A percentile compares a stretch with the other conserved stretches of the same genome.
Evolutionary conservation across 2,329 filamentous ascomycete species (phyloP).

Genomic region (Calonectria henricotiae): DNA sequence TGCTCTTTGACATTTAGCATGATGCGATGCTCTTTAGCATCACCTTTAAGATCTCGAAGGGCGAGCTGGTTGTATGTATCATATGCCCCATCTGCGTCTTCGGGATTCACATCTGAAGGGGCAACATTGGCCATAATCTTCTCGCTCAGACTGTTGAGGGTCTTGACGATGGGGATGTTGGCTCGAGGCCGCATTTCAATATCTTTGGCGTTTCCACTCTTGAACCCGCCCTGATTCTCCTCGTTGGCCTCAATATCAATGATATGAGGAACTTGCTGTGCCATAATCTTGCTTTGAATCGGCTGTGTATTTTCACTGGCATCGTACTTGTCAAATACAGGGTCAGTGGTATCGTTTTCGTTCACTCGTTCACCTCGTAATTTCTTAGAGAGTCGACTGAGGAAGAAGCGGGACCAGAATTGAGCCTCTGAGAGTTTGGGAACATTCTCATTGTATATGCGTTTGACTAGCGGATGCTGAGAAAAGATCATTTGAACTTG

Average conservation of each 20-base stretch:
- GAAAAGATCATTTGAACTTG: slow-evolving; percentile 94
- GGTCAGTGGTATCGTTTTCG: slow-evolving; percentile 83
- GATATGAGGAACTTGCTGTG: slow-evolving; percentile 85
- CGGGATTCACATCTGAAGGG: slow-evolving; percentile 80
- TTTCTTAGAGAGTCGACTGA: slow-evolving; percentile 91
- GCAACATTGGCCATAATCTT: slow-evolving; percentile 93
- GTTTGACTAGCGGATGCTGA: slow-evolving; percentile 92
- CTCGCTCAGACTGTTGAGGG: slow-evolving; percentile 91
- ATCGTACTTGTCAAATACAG: slow-evolving; percentile 89
- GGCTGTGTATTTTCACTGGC: slow-evolving; percentile 77
- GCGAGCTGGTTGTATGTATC: slow-evolving; percentile 84
- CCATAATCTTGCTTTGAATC: slow-evolving; percentile 69
- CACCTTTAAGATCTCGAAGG: slow-evolving; percentile 84
- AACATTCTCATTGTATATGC: slow-evolving; percentile 94
- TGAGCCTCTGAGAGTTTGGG: slow-evolving; percentile 83
- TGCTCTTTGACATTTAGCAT: slow-evolving; percentile 92
- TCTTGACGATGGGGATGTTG: slow-evolving; percentile 90
- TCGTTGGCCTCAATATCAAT: slow-evolving; percentile 96
- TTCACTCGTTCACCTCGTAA: slow-evolving; percentile 90
- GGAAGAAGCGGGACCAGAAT: slow-evolving; percentile 97
- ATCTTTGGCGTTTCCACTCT: slow-evolving; percentile 88
- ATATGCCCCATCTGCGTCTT: slow-evolving; percentile 73
- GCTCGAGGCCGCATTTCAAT: slow-evolving; percentile 88
- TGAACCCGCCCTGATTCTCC: slow-evolving; percentile 90
- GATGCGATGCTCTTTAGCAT: slow-evolving; percentile 82